A percentile compares a stretch with the other conserved stretches of the same genome.
phyloP scores from a whole-genome alignment of 2,329 filamentous ascomycete genomes.

The Herpotrichia juniperi region DNA sequence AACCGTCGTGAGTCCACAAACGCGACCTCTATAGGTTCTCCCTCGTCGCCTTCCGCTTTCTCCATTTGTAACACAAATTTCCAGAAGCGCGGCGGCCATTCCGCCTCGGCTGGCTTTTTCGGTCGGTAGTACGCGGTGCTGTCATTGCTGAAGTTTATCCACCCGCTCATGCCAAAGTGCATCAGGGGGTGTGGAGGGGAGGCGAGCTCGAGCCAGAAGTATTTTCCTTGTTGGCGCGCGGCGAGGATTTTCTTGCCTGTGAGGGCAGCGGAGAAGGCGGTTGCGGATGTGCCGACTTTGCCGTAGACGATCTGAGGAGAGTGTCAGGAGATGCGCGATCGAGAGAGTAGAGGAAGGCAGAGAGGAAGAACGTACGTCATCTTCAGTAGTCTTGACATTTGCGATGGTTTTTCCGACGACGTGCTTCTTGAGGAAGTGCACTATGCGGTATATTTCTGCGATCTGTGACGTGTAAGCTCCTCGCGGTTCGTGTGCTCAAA shows the following conservation, averaged over 20 bases:
- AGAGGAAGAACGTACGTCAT: conserved; percentile 52
- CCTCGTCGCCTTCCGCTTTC: conserved; percentile 63
- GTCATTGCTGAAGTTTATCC: conserved; percentile 85
- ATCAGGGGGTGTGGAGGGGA: conserved; percentile 84
- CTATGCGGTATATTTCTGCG: conserved; percentile 75
- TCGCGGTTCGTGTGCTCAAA: not conserved
- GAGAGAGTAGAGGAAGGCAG: not conserved
- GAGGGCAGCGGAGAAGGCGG: conserved; percentile 75
- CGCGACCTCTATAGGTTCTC: conserved; percentile 59
- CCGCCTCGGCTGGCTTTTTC: conserved; percentile 61
- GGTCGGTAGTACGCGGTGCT: conserved; percentile 81
- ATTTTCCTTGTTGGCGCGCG: conserved; percentile 91
- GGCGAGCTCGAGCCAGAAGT: conserved; percentile 88
- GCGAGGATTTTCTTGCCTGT: conserved; percentile 73
- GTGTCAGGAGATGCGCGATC: not conserved
- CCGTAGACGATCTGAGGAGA: conserved; percentile 73
- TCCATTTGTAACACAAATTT: conserved; percentile 81
- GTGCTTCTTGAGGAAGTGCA: conserved; percentile 81
- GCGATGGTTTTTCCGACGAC: conserved; percentile 83
- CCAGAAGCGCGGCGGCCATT: conserved; percentile 89
- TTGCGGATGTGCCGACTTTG: conserved; percentile 81
- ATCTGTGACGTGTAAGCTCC: conserved; percentile 46
- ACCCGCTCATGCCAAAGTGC: conserved; percentile 79
- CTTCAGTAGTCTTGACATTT: conserved; percentile 74
- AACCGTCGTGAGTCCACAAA: conserved; percentile 86